Evolutionary conservation across 345 rosid genomes (phyloP).

Genomic region (Stellera chamaejasme): DNA sequence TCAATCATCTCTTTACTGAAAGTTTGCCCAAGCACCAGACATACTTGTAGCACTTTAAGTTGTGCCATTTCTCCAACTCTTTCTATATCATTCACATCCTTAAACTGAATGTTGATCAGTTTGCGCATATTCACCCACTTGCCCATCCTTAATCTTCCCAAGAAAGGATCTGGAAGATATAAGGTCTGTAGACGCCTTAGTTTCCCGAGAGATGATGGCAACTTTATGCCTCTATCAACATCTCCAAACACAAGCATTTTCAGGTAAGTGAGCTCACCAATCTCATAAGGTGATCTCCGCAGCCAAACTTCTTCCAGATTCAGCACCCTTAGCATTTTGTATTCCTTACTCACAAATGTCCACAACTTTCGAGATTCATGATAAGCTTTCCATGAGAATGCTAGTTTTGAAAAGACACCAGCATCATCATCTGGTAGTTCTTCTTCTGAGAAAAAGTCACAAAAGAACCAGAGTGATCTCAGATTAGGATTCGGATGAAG

Average conservation of each 20-base stretch:
- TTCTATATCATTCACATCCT: background rate
- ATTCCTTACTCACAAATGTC: constrained; percentile 7
- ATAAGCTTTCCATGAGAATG: background rate
- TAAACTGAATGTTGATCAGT: background rate
- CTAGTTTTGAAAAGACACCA: too few relatives aligned
- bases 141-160: background rate
- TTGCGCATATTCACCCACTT: background rate
- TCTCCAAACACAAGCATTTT: constrained; percentile 17
- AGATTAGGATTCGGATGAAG: constrained; percentile 14
- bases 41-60: background rate
- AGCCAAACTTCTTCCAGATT: constrained; percentile 10
- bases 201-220: constrained; percentile 22
- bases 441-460: constrained; percentile 1
- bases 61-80: background rate
- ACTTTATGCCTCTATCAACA: background rate
- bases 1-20: too few relatives aligned
- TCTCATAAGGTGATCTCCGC: constrained; percentile 13
- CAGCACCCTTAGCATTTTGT: constrained; percentile 21
- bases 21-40: too few relatives aligned
- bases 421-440: background rate
- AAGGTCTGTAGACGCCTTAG: constrained; percentile 21
- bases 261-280: constrained; percentile 29
- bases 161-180: constrained; percentile 4
- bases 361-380: background rate
- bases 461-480: constrained; percentile 27